Evolutionary conservation across 2,329 filamentous ascomycete species (phyloP).

Genomic region (Cucurbitaria berberidis): DNA sequence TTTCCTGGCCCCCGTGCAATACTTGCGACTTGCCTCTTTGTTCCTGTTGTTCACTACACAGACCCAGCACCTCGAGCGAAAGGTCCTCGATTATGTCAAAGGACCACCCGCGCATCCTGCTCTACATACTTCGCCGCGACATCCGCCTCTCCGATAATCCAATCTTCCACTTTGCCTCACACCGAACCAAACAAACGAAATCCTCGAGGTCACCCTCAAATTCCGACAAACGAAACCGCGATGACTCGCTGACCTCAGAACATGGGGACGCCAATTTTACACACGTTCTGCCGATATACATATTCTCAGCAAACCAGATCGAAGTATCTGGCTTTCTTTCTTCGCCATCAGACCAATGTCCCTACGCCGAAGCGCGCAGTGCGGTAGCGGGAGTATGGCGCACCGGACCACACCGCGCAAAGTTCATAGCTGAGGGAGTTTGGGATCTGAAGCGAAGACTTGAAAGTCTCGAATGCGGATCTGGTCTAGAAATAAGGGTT

Average conservation of each 20-base stretch:
- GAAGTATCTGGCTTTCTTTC: conserved; percentile 76
- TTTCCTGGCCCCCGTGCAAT: conserved; percentile 40
- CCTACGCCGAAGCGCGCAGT: conserved; percentile 73
- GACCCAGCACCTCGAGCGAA: conserved; percentile 15
- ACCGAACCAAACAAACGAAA: conserved; percentile 19
- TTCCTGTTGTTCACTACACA: conserved; percentile 28
- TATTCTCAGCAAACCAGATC: conserved; percentile 73
- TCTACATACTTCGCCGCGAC: conserved; percentile 76
- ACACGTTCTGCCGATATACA: conserved; percentile 71
- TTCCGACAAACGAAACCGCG: conserved; percentile 45
- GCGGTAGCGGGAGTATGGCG: conserved; percentile 72
- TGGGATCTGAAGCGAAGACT: conserved; percentile 73
- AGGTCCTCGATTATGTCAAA: conserved; percentile 27
- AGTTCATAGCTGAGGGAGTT: conserved; percentile 73
- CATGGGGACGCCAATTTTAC: conserved; percentile 33
- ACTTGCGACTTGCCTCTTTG: conserved; percentile 34
- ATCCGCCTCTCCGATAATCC: conserved; percentile 77
- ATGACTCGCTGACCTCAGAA: conserved; percentile 36
- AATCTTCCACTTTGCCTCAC: conserved; percentile 64
- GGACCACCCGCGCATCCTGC: conserved; percentile 57
- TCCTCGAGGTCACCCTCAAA: conserved; percentile 7
- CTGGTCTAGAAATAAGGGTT: conserved; percentile 64
- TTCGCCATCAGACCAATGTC: conserved; percentile 52
- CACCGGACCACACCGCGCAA: conserved; percentile 73
- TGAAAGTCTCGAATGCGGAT: conserved; percentile 63